phyloP scores from a whole-genome alignment of 140 eudicot genomes.

The Cichorium intybus region DNA sequence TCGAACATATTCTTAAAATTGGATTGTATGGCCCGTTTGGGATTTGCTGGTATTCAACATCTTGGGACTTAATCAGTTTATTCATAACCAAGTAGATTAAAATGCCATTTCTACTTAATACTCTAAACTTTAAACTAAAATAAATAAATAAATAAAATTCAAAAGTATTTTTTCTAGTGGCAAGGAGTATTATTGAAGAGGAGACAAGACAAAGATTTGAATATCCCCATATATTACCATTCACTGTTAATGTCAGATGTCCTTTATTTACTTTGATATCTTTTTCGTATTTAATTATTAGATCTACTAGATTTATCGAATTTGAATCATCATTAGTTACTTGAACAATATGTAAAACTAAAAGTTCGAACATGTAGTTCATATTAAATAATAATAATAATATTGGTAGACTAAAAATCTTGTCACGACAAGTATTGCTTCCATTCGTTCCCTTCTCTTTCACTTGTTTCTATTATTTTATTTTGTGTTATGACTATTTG shows the following conservation, averaged over 20 bases:
- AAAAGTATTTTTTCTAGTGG: neutral
- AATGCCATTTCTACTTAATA: neutral
- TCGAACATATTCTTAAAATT: no score
- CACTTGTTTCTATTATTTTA: no score
- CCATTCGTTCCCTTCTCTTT: neutral
- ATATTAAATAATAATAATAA: no score
- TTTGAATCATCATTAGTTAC: neutral
- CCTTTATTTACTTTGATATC: neutral
- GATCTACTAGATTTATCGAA: neutral
- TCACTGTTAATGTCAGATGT: slow-evolving; percentile 30
- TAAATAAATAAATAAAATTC: neutral
- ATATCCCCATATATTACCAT: slow-evolving; percentile 21
- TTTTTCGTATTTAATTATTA: neutral
- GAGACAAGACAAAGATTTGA: slow-evolving; percentile 28
- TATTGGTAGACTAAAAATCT: neutral
- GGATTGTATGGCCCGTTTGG: no score
- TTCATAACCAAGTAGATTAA: neutral
- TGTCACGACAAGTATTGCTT: neutral
- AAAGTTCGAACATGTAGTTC: neutral
- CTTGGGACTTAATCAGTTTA: no score
- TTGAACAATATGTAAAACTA: no score
- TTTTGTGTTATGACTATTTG: neutral
- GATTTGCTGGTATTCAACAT: no score
- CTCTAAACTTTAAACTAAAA: neutral
- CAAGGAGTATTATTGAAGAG: neutral